Percentiles rank a stretch among this genome's conserved stretches.
These are phyloP conservation scores for Calocybe cyanea DNA, from an alignment of 768 basidiomycete genomes.

Conservation along the genomic window DNA sequence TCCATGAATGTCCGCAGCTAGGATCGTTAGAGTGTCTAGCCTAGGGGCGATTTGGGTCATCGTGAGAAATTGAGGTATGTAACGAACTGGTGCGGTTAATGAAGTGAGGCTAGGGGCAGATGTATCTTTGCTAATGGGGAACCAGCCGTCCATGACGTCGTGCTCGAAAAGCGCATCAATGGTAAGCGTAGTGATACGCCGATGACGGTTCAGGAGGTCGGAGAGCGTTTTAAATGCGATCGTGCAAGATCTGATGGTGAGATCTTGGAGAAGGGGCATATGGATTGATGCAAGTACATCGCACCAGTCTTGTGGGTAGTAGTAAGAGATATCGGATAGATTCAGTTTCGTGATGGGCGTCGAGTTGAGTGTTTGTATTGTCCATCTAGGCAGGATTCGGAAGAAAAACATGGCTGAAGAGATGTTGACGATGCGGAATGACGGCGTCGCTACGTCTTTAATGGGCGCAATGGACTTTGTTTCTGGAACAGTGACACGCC, in stretches of 20 bases:
- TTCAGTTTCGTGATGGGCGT: background rate
- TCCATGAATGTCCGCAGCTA: background rate
- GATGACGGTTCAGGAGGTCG: slow-evolving; percentile 1
- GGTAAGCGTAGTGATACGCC: background rate
- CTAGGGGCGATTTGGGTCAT: background rate
- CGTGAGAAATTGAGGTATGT: slow-evolving; percentile 1
- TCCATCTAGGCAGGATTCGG: slow-evolving; percentile 1
- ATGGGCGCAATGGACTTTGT: too few relatives aligned
- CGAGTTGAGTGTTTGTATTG: background rate
- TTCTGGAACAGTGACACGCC: background rate
- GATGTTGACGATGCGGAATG: background rate
- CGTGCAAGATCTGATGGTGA: background rate
- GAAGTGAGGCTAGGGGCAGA: background rate
- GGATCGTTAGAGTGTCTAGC: background rate
- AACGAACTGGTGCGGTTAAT: background rate
- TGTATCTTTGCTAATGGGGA: background rate
- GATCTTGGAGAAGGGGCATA: background rate
- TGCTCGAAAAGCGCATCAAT: slow-evolving; percentile 2
- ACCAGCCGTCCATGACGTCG: background rate
- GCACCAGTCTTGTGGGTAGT: background rate
- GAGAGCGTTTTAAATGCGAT: slow-evolving; percentile 1
- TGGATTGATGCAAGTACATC: background rate
- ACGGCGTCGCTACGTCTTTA: too few relatives aligned
- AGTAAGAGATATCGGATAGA: background rate
- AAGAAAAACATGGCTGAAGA: slow-evolving; percentile 2